A percentile compares a stretch with the other conserved stretches of the same genome.
Conservation (phyloP, 345 rosid species). For the thale cress (Arabidopsis thaliana) region TAIR10.1 NC_003075.7:18231001-18231500, state of each 20-base stretch:
- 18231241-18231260: conserved; percentile 90
- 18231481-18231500: background rate
- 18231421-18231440: conserved; percentile 11
- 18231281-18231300: conserved; percentile 42
- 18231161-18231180: conserved; percentile 98
- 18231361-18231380: conserved; percentile 9
- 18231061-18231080: conserved; percentile 61
- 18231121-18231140: conserved; percentile 77
- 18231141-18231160: conserved; percentile 96
- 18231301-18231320: conserved; percentile 14
- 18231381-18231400: background rate
- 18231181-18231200: conserved; percentile 78
- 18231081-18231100: conserved; percentile 60
- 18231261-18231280: conserved; percentile 98
- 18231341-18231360: conserved; percentile 17
- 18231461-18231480: conserved; percentile 10
- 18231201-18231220: conserved; percentile 70
- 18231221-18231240: conserved; percentile 56
- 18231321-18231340: background rate
- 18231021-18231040: conserved; percentile 56
- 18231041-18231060: conserved; percentile 77
- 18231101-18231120: conserved; percentile 66
- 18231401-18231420: conserved; percentile 2
- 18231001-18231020: conserved; percentile 74
- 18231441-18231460: background rate